phyloP scores from a whole-genome alignment of 1,284 basidiomycete genomes.

The Tetrapyrgos nigripes region DNA sequence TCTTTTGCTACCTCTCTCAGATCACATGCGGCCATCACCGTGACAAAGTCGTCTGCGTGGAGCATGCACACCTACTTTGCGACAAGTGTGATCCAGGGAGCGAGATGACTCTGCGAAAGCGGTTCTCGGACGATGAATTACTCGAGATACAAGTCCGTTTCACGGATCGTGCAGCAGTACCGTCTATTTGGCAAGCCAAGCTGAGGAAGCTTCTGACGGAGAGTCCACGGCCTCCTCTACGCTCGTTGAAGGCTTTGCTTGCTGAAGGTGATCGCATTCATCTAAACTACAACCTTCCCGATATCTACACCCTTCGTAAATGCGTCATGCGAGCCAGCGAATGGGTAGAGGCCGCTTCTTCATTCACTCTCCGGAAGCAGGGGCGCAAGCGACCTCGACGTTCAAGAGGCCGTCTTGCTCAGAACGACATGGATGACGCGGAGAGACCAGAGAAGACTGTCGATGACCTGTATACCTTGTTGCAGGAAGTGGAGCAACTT shows the following conservation, averaged over 20 bases:
- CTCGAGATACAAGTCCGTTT: constrained; percentile 71
- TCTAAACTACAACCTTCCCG: constrained; percentile 77
- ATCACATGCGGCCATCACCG: constrained; percentile 82
- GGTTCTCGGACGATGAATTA: constrained; percentile 85
- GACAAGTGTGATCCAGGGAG: constrained; percentile 57
- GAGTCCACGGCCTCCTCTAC: constrained; percentile 74
- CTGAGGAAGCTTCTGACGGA: constrained; percentile 73
- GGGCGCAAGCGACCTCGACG: constrained; percentile 74
- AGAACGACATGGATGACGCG: constrained; percentile 58
- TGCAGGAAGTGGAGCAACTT: constrained; percentile 74
- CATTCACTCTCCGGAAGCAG: constrained; percentile 74
- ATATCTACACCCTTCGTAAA: constrained; percentile 75
- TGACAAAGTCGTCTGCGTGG: constrained; percentile 82
- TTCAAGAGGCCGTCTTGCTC: constrained; percentile 58
- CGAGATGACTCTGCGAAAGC: constrained; percentile 75
- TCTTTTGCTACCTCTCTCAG: constrained; percentile 96
- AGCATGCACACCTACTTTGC: constrained; percentile 84
- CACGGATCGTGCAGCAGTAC: constrained; percentile 75
- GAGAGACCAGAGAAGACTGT: constrained; percentile 74
- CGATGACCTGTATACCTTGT: constrained; percentile 68
- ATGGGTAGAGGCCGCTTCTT: constrained; percentile 84
- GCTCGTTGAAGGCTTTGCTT: constrained; percentile 77
- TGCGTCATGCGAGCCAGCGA: constrained; percentile 84
- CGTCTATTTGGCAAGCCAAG: constrained; percentile 78
- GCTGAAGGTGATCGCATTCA: constrained; percentile 90